Conservation (phyloP, 2,329 filamentous ascomycete species). For the Epicoccum sorghinum region DNA sequence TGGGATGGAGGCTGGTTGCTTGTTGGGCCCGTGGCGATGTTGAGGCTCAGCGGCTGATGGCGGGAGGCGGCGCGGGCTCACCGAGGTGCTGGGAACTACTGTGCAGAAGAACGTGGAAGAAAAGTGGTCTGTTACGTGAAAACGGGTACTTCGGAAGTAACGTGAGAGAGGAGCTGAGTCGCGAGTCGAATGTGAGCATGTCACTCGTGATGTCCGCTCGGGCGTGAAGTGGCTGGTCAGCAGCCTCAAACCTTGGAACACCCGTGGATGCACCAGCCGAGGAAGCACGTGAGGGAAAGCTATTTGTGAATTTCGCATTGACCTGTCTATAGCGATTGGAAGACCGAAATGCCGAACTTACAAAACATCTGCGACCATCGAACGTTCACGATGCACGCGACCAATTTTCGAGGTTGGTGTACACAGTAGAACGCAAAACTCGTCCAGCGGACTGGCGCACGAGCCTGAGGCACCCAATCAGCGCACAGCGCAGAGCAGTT, state of each 20-base stretch:
- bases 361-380: no score
- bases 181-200: not conserved
- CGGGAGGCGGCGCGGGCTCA: slow-evolving; percentile 6
- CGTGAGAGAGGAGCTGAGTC: not conserved
- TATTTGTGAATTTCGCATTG: not conserved
- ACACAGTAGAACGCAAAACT: no score
- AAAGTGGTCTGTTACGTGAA: not conserved
- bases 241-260: not conserved
- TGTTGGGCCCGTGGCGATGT: not conserved
- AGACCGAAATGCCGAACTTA: no score
- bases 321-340: not conserved
- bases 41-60: slow-evolving; percentile 11
- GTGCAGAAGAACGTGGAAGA: not conserved
- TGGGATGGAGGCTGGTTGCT: not conserved
- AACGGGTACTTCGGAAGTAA: not conserved
- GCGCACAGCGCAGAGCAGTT: not conserved
- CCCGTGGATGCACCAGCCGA: slow-evolving; percentile 9
- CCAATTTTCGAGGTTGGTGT: no score
- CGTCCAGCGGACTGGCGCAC: not conserved
- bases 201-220: slow-evolving; percentile 2
- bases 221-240: not conserved
- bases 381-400: no score
- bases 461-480: slow-evolving; percentile 9
- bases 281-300: slow-evolving; percentile 8
- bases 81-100: slow-evolving; percentile 8